Base-by-base conservation (phyloP, 2,329 filamentous ascomycete genomes). In the Aspergillus terreus region DNA sequence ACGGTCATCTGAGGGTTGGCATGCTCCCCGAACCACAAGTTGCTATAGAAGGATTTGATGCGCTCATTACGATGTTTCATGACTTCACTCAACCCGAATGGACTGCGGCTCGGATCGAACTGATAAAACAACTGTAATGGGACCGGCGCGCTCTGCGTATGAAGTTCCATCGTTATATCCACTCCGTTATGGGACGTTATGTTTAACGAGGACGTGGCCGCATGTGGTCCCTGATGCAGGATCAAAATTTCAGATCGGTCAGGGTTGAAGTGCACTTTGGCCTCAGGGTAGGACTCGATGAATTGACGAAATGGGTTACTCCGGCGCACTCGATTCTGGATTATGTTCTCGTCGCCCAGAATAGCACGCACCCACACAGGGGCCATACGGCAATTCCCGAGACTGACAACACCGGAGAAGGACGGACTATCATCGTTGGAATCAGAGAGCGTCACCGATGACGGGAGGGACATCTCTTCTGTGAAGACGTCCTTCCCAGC, bases 41-140 rank as follows among this genome's bases (percentile, higher is more conserved):
- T 84, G 84, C 92, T 96, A 79, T 97, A 97, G 70, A 97, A 97
- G 71, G 94, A 87, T 78, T 96, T 96, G 79, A 96, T 96, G 56
- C 90, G 86, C 67, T 96, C 90, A 69, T 96, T 97, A 63, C 94
- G 89, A 44, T 82, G 84, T 19, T 91, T 82, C 91, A 96, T 97
- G 54, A 96, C 86, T 72, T 97, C 92, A 53, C 86, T 87, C 58
- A 97, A 94, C 14, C 90, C 90, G 15, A 92, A 90, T 65, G 95
- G 95, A 19, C 91, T 91, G 51, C 88, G 86, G 71, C 96, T 89
- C 1, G 91, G 90, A 66, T 90, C 87, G 74, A 96, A 97, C 5
- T 81, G 88, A 76, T 96, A 96, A 66, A 84, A 83, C 52, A 97
- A 82, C 85, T 59, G 90, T 83, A 46, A 84, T 87, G 55, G 92